A percentile compares a stretch with the other conserved stretches of the same genome.
Conservation (phyloP, 2,329 filamentous ascomycete genomes). For the Arthrobotrys musiformis region DNA sequence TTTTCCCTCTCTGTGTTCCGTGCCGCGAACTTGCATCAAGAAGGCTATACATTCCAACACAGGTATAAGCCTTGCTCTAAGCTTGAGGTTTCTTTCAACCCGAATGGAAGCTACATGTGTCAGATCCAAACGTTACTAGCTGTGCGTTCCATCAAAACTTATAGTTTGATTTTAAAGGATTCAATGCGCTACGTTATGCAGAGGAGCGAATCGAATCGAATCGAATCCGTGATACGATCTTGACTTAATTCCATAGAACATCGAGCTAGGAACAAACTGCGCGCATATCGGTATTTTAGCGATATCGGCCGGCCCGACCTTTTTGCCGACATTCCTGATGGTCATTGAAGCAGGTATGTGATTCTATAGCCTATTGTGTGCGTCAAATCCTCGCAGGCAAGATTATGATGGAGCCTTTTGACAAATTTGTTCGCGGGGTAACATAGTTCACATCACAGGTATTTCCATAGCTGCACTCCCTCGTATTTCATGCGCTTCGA, state of each 20-base stretch:
- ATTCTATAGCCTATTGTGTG: conserved; percentile 1
- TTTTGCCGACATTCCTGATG: neutral
- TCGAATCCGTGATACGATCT: neutral
- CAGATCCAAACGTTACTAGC: neutral
- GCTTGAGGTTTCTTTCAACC: neutral
- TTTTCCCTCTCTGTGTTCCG: neutral
- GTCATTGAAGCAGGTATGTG: neutral
- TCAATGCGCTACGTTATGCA: too few species aligned
- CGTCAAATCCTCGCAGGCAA: neutral
- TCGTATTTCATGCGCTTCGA: conserved; percentile 9
- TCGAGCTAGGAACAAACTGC: neutral
- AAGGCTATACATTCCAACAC: conserved; percentile 34
- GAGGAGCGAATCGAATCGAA: neutral
- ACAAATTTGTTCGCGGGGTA: neutral
- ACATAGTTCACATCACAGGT: neutral
- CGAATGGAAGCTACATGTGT: neutral
- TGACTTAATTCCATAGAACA: neutral
- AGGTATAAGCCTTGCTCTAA: conserved; percentile 2
- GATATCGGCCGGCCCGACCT: neutral
- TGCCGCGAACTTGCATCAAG: conserved; percentile 5
- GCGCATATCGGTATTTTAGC: neutral
- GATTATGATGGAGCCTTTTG: neutral
- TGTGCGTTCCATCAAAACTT: conserved; percentile 6
- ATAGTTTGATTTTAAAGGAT: too few species aligned
- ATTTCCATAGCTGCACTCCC: neutral